Percentiles rank a stretch among this genome's conserved stretches.
Evolutionary conservation across 2,329 filamentous ascomycete species (phyloP).

Genomic region (Fusarium sp.): DNA sequence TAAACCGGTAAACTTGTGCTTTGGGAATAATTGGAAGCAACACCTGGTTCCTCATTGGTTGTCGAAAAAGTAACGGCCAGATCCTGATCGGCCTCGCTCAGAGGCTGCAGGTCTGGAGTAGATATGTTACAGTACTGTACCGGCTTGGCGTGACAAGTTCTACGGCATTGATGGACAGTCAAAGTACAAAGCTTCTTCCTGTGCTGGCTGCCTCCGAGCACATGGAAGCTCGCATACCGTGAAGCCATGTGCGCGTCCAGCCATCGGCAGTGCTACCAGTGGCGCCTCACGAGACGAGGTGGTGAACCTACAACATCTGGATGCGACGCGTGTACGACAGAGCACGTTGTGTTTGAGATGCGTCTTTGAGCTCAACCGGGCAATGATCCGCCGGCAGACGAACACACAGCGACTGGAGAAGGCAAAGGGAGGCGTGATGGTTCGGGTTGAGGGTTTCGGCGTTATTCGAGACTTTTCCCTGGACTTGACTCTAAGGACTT

Average conservation of each 20-base stretch:
- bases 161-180: background rate
- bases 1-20: too few species aligned
- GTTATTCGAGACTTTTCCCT: constrained; percentile 6
- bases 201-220: background rate
- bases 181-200: background rate
- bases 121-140: background rate
- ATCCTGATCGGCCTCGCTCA: too few species aligned
- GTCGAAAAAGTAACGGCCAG: too few species aligned
- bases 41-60: too few species aligned
- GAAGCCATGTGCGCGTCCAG: constrained; percentile 31
- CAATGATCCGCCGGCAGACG: constrained; percentile 33
- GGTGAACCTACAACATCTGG: constrained; percentile 36
- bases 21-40: too few species aligned
- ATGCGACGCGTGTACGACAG: constrained; percentile 40
- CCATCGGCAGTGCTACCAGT: constrained; percentile 34
- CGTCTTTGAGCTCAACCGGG: constrained; percentile 25
- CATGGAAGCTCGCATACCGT: constrained; percentile 34
- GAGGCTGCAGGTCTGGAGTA: too few species aligned
- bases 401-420: constrained; percentile 17
- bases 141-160: constrained; percentile 6
- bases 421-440: constrained; percentile 22
- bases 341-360: constrained; percentile 28
- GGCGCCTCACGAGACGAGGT: constrained; percentile 29
- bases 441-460: constrained; percentile 19
- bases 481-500: background rate